Evolutionary conservation across 148 eudicot species (phyloP), one percentile per base, ranked within the genome.

Genomic region (Rhododendron williamsianum): DNA sequence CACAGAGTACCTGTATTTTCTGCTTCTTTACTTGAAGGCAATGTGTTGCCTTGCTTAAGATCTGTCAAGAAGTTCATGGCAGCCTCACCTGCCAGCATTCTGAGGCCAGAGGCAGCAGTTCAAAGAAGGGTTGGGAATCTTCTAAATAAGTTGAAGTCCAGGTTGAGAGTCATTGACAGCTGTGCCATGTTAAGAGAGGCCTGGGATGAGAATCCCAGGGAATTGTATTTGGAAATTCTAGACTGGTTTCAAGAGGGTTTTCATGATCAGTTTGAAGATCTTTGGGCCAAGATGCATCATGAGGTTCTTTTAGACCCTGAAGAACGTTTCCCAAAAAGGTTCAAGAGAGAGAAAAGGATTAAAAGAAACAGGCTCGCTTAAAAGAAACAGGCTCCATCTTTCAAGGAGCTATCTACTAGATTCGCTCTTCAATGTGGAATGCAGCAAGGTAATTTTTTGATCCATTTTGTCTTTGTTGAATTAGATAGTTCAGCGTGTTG

Each of bases 11-110:
- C 88, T 38, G 93, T 89, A 6, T 97, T 97, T 89, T 95, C 94
- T 51, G 92, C 81, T 88, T 87, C 92, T 84, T 91, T 97, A 89
- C 96, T 97, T 36, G 98, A 93, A 67, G 99, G 99, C 43, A 89
- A 89, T 41, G 94, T 95, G 33, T 81, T 97, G 82, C 98, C 96
- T 11, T 95, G 98, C 90, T 87, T 97, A 52, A 91, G 90, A 88
- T 43, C 86, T n/a, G 91, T 76, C 18, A 85, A 89, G 85, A 76
- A 90, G 65, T 90, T 73, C 88, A 85, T 95, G 93, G 91, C 91
- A 43, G 94, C 88, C 30, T 83, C 89, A 35, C 98, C 98, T 10
- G 86, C 88, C 77, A 90, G 85, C 88, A 87, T 95, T 84, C 87
- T 97, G 90, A 94, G 89, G 90, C 94, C 92, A 16, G 99, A 93